Percentiles rank a stretch among this genome's conserved stretches.
These are phyloP conservation scores for Blastocystis sp. DNA, from an alignment of 352 stramenopile genomes.

Conservation along the genomic window DNA sequence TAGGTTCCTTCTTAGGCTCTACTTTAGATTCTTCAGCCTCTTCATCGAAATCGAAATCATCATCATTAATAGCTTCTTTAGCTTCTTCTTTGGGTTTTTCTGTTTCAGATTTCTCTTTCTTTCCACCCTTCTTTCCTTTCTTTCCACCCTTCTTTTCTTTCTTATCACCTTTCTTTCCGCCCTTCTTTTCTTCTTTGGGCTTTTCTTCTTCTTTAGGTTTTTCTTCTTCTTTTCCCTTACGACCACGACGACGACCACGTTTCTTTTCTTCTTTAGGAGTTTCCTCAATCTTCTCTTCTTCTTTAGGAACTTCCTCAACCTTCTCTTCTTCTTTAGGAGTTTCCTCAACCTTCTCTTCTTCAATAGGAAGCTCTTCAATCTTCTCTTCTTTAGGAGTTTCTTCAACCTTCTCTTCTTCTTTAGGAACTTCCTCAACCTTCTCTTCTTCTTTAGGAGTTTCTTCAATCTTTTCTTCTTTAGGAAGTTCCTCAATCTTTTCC, in stretches of 20 bases:
- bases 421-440: not conserved
- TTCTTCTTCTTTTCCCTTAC: conserved; percentile 47
- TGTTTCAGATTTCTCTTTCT: conserved; percentile 44
- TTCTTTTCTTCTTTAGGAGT: conserved; percentile 11
- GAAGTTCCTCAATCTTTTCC: not conserved
- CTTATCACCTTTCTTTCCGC: not conserved
- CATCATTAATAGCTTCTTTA: conserved; percentile 41
- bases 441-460: not conserved
- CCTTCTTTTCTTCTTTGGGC: conserved; percentile 32
- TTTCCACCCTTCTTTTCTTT: not conserved
- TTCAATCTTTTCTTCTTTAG: not conserved
- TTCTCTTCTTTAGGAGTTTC: not conserved
- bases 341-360: not conserved
- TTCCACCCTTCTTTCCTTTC: conserved; percentile 22
- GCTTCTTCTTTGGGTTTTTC: not conserved
- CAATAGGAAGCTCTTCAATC: not conserved
- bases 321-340: not conserved
- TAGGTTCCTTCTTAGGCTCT: conserved; percentile 6
- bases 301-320: not conserved
- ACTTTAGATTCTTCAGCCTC: conserved; percentile 17
- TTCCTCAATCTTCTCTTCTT: not conserved
- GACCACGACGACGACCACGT: not conserved
- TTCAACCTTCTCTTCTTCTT: not conserved
- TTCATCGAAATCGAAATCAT: conserved; percentile 36
- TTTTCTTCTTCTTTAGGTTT: conserved; percentile 34